Evolutionary conservation across 352 stramenopile genomes (phyloP).

Genomic region (Pythium dissimile): DNA sequence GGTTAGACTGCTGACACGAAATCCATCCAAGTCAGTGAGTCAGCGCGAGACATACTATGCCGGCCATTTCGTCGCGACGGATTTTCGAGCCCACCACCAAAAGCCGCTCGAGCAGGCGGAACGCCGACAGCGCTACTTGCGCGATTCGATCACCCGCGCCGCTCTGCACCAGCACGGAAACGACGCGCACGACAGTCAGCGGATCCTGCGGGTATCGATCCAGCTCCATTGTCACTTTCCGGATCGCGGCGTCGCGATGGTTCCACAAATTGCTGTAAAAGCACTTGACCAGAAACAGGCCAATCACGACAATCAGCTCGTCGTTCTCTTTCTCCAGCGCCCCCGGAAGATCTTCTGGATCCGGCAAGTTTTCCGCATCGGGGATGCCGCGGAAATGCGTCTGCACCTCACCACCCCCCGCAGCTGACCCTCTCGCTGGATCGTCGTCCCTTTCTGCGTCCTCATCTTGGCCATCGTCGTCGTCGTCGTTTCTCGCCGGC

Average conservation of each 20-base stretch:
- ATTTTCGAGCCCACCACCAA: conserved; percentile 43
- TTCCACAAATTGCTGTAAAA: conserved; percentile 89
- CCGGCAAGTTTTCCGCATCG: conserved; percentile 60
- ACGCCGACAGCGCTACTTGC: conserved; percentile 73
- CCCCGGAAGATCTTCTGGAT: conserved; percentile 65
- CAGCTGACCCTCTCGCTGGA: not conserved
- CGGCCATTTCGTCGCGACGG: conserved; percentile 58
- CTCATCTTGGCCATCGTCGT: conserved; percentile 23
- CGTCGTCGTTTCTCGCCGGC: not conserved
- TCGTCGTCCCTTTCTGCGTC: conserved; percentile 11
- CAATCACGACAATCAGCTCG: conserved; percentile 72
- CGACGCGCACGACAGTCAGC: conserved; percentile 50
- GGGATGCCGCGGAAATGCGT: conserved; percentile 61
- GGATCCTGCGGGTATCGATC: conserved; percentile 47
- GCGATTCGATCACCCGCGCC: conserved; percentile 68
- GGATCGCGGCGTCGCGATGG: conserved; percentile 77
- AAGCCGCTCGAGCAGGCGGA: conserved; percentile 61
- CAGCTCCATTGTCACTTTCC: conserved; percentile 79
- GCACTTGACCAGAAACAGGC: conserved; percentile 71
- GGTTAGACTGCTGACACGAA: not conserved
- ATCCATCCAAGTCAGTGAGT: not conserved
- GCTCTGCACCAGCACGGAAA: conserved; percentile 67
- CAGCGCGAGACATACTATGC: conserved; percentile 41
- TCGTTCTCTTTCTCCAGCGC: conserved; percentile 75
- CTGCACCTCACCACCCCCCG: conserved; percentile 24